phyloP scores from a whole-genome alignment of 805 yeast species.

The Zygotorulaspora chibaensis region DNA sequence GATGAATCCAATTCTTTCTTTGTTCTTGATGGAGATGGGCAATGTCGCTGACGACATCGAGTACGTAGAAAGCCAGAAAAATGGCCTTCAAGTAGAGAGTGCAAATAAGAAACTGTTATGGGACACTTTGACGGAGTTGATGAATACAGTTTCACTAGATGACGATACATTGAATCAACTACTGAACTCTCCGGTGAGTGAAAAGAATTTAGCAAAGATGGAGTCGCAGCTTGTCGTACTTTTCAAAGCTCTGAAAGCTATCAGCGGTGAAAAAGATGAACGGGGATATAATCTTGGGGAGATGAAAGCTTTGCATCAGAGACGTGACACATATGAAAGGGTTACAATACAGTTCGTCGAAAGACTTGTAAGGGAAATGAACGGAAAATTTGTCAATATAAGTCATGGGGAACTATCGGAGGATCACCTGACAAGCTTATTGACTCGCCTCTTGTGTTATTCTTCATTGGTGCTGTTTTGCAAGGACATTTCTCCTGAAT shows the following conservation, averaged over 20 bases:
- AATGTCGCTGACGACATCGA: conserved; percentile 65
- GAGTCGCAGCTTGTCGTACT: conserved; percentile 56
- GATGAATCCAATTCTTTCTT: conserved; percentile 50
- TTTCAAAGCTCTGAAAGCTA: conserved; percentile 61
- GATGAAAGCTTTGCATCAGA: conserved; percentile 70
- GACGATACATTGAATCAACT: conserved; percentile 49
- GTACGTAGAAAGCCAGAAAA: conserved; percentile 66
- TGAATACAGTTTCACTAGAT: conserved; percentile 66
- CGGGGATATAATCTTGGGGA: conserved; percentile 48
- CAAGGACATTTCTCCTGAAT: conserved; percentile 49
- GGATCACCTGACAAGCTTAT: conserved; percentile 29
- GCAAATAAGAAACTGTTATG: conserved; percentile 74
- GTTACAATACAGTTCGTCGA: conserved; percentile 49
- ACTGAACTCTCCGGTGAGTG: conserved; percentile 45
- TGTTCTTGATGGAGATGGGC: conserved; percentile 57
- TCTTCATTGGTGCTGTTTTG: conserved; percentile 53
- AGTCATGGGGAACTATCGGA: conserved; percentile 31
- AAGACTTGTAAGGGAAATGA: conserved; percentile 44
- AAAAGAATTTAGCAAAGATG: conserved; percentile 41
- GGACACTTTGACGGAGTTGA: conserved; percentile 62
- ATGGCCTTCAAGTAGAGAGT: conserved; percentile 78
- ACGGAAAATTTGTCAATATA: conserved; percentile 39
- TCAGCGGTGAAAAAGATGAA: conserved; percentile 45
- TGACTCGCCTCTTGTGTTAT: conserved; percentile 42
- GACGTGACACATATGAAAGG: conserved; percentile 54